Evolutionary conservation across 345 rosid species (phyloP).

Genomic region (Eutrema japonicum): DNA sequence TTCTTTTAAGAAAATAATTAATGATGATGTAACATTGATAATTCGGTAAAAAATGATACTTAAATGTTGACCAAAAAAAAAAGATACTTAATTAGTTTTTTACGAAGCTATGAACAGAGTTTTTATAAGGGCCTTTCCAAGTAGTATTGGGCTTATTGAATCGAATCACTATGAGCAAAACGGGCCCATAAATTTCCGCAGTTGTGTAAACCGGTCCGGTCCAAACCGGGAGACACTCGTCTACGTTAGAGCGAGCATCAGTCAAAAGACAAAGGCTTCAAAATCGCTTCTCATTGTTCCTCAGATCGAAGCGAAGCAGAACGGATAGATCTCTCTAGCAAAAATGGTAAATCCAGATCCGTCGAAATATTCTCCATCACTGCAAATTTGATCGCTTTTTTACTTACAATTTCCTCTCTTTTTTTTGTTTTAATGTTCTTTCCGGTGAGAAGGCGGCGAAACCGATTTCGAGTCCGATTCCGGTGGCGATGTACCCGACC

Average conservation of each 20-base stretch:
- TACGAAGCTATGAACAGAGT: no score
- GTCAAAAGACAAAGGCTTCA: constrained; percentile 9
- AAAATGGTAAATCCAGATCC: constrained; percentile 37
- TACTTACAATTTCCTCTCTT: neutral
- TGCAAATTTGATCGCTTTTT: neutral
- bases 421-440: neutral
- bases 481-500: constrained; percentile 68
- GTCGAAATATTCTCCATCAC: neutral
- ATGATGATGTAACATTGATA: no score
- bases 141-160: constrained; percentile 12
- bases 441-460: constrained; percentile 58
- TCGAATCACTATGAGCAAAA: neutral
- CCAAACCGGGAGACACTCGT: constrained; percentile 18
- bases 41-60: no score
- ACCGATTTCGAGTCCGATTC: constrained; percentile 78
- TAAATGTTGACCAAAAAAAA: no score
- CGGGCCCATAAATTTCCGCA: constrained; percentile 7
- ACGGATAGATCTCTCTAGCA: constrained; percentile 6
- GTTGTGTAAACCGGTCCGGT: neutral
- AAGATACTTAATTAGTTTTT: no score
- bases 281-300: constrained; percentile 9
- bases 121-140: neutral
- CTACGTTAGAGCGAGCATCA: constrained; percentile 9
- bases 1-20: no score
- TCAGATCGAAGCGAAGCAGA: constrained; percentile 40